phyloP scores from a whole-genome alignment of 169 alveolate species.

The Plasmodium knowlesi region DNA sequence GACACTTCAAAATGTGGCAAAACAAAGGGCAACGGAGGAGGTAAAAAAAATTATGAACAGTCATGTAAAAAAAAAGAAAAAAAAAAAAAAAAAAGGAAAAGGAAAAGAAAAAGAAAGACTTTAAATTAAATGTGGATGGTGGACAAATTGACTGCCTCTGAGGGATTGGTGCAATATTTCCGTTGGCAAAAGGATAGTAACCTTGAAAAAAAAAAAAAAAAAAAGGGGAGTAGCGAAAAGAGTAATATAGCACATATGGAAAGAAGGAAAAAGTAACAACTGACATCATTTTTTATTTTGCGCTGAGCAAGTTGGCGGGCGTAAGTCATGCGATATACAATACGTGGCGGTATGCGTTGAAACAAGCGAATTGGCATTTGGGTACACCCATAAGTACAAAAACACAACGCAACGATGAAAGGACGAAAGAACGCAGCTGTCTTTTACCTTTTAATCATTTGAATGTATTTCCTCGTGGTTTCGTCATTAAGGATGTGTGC shows the following conservation, averaged over 20 bases:
- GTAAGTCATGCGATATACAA: not conserved
- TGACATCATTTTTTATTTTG: not conserved
- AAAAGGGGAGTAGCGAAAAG: not conserved
- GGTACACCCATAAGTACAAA: not conserved
- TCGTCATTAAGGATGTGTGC: conserved; percentile 94
- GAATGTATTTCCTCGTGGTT: conserved; percentile 91
- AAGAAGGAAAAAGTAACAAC: not conserved
- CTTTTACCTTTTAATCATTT: conserved; percentile 88
- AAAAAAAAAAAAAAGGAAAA: not conserved
- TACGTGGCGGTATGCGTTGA: not conserved
- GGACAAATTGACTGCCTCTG: conserved; percentile 74
- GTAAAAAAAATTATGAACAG: not conserved
- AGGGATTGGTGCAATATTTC: conserved; percentile 75
- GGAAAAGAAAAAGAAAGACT: not conserved
- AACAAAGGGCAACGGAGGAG: not conserved
- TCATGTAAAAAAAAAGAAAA: not conserved
- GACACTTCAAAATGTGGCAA: not conserved
- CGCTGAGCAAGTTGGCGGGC: not conserved
- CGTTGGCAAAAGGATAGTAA: conserved; percentile 70
- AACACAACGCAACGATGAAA: not conserved
- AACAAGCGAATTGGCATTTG: not conserved
- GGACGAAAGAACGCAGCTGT: not conserved
- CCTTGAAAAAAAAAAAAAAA: conserved; percentile 33
- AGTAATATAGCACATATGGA: not conserved
- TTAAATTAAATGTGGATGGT: conserved; percentile 69